Percentiles rank a stretch among this genome's conserved stretches.
phyloP scores from a whole-genome alignment of 2,329 filamentous ascomycete genomes.

The Passalora sequoiae region DNA sequence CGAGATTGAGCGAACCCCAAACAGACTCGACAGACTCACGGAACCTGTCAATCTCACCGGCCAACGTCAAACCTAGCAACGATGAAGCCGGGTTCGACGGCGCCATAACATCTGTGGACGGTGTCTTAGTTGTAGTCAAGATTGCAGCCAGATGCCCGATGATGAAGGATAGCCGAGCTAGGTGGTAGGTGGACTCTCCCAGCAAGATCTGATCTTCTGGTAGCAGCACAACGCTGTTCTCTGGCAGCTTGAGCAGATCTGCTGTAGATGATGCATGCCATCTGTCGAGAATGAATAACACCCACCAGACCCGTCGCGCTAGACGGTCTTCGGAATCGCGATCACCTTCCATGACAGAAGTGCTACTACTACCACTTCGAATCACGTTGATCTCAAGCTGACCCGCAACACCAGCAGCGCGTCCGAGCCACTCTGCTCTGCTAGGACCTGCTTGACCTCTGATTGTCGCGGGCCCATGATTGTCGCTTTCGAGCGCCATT shows the following conservation, averaged over 20 bases:
- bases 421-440: conserved; percentile 55
- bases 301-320: conserved; percentile 65
- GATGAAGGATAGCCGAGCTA: conserved; percentile 59
- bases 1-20: conserved; percentile 51
- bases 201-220: conserved; percentile 56
- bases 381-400: conserved; percentile 56
- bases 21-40: conserved; percentile 56
- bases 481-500: conserved; percentile 61
- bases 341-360: conserved; percentile 43
- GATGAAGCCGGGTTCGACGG: conserved; percentile 39
- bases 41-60: conserved; percentile 60
- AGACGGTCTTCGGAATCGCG: conserved; percentile 59
- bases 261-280: conserved; percentile 67
- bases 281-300: conserved; percentile 64
- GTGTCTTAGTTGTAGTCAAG: conserved; percentile 42
- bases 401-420: conserved; percentile 62
- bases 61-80: conserved; percentile 48
- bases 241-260: conserved; percentile 58
- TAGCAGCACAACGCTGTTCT: conserved; percentile 56
- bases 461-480: conserved; percentile 45
- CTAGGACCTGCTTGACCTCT: conserved; percentile 45
- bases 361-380: conserved; percentile 36
- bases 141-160: conserved; percentile 52
- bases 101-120: conserved; percentile 41
- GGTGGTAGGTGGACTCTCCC: conserved; percentile 59